Evolutionary conservation across 306 rosid species (phyloP).

Genomic region (Psophocarpus tetragonolobus): DNA sequence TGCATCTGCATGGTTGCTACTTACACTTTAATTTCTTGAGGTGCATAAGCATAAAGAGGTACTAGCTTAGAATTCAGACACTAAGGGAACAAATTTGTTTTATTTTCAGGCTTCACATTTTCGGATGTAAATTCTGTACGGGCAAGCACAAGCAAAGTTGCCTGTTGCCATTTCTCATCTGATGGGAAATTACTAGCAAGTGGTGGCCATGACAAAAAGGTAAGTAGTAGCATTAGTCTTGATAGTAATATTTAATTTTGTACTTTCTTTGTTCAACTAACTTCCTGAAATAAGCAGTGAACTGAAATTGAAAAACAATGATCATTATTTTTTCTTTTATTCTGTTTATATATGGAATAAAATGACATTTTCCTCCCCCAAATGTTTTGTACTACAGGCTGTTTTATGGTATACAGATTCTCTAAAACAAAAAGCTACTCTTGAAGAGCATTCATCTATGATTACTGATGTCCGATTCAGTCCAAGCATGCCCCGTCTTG

Average conservation of each 20-base stretch:
- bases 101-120: constrained; percentile 76
- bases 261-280: constrained; percentile 14
- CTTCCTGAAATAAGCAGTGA: constrained; percentile 24
- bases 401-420: constrained; percentile 87
- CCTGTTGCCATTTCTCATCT: constrained; percentile 93
- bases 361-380: constrained; percentile 13
- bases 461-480: constrained; percentile 97
- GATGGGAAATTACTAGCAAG: constrained; percentile 97
- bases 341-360: constrained; percentile 19
- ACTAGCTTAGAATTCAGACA: neutral
- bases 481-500: constrained; percentile 85
- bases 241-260: neutral
- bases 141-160: constrained; percentile 86
- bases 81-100: constrained; percentile 29
- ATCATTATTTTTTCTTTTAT: constrained; percentile 4
- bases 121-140: constrained; percentile 62
- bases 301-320: constrained; percentile 9
- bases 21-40: constrained; percentile 19
- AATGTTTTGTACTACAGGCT: constrained; percentile 58
- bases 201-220: constrained; percentile 99
- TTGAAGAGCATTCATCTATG: constrained; percentile 83
- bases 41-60: neutral
- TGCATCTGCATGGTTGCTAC: constrained; percentile 9
- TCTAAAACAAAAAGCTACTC: constrained; percentile 66
- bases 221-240: constrained; percentile 33